A percentile compares a stretch with the other conserved stretches of the same genome.
phyloP scores from a whole-genome alignment of 371 early-diverging fungal genomes.

The Actinomortierella wolfii region DNA sequence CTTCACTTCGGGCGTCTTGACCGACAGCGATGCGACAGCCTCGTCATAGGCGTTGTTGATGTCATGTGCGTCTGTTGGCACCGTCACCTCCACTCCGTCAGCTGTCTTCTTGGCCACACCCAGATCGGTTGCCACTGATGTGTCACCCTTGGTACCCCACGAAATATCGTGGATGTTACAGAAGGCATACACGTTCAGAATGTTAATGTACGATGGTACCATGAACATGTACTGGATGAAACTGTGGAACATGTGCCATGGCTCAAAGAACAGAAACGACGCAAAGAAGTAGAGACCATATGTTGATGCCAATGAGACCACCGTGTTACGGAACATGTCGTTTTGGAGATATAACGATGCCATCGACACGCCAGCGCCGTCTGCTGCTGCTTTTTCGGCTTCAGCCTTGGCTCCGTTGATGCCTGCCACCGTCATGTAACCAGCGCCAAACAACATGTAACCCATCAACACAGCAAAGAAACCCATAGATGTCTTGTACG shows the following conservation, averaged over 20 bases:
- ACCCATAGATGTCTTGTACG: slow-evolving; percentile 63
- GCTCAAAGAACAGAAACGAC: slow-evolving; percentile 64
- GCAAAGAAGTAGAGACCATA: slow-evolving; percentile 70
- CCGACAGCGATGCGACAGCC: slow-evolving; percentile 59
- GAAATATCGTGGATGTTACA: slow-evolving; percentile 76
- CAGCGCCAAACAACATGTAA: slow-evolving; percentile 55
- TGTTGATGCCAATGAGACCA: slow-evolving; percentile 62
- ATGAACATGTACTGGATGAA: slow-evolving; percentile 66
- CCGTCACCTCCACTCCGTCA: slow-evolving; percentile 54
- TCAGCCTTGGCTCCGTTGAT: slow-evolving; percentile 46
- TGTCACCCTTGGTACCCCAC: slow-evolving; percentile 96
- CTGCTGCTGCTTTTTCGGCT: slow-evolving; percentile 10
- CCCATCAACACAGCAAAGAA: slow-evolving; percentile 66
- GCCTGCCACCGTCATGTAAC: slow-evolving; percentile 52
- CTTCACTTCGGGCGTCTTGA: slow-evolving; percentile 55
- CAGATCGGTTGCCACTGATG: slow-evolving; percentile 57
- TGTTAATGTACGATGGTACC: slow-evolving; percentile 66
- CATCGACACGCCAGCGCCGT: slow-evolving; percentile 6
- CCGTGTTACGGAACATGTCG: slow-evolving; percentile 56
- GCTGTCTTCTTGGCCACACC: slow-evolving; percentile 64
- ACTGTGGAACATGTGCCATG: slow-evolving; percentile 71
- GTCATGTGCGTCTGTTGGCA: slow-evolving; percentile 80
- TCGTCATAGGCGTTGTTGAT: slow-evolving; percentile 79
- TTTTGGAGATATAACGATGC: slow-evolving; percentile 43
- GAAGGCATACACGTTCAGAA: slow-evolving; percentile 71